Evolutionary conservation across 78 protist genomes (phyloP).

Genomic region (Cavenderia fasciculata): DNA sequence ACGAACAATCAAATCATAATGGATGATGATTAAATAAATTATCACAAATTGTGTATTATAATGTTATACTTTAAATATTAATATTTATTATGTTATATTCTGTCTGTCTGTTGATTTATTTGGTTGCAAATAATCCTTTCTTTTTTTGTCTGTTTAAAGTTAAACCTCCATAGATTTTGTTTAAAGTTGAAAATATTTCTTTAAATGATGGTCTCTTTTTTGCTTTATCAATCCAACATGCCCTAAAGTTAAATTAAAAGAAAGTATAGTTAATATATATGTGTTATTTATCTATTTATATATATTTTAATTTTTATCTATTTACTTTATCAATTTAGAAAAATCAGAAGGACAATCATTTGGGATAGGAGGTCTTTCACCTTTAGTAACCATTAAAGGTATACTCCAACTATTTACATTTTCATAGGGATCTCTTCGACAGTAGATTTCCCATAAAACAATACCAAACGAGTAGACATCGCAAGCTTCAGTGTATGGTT

Average conservation of each 20-base stretch:
- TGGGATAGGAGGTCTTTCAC: constrained; percentile 64
- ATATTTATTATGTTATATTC: no score
- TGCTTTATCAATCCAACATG: constrained; percentile 76
- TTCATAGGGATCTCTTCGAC: constrained; percentile 62
- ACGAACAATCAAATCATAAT: no score
- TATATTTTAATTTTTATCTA: no score
- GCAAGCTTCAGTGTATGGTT: constrained; percentile 63
- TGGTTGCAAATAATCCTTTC: no score
- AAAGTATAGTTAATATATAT: not conserved
- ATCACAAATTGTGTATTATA: no score
- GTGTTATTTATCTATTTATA: no score
- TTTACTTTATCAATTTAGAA: constrained; percentile 25
- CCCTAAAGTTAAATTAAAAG: not conserved
- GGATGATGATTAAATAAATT: no score
- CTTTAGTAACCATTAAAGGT: constrained; percentile 62
- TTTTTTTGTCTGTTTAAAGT: constrained; percentile 18
- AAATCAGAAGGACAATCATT: constrained; percentile 50
- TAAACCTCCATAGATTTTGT: constrained; percentile 4
- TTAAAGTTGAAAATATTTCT: constrained; percentile 10
- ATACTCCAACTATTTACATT: constrained; percentile 55
- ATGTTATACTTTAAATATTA: no score
- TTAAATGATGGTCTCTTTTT: constrained; percentile 73
- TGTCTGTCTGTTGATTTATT: no score
- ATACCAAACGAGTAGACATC: constrained; percentile 80
- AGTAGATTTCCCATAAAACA: constrained; percentile 39